Conservation (phyloP, 495 filamentous ascomycete species). For the Saxispiralis lemnorum region DNA sequence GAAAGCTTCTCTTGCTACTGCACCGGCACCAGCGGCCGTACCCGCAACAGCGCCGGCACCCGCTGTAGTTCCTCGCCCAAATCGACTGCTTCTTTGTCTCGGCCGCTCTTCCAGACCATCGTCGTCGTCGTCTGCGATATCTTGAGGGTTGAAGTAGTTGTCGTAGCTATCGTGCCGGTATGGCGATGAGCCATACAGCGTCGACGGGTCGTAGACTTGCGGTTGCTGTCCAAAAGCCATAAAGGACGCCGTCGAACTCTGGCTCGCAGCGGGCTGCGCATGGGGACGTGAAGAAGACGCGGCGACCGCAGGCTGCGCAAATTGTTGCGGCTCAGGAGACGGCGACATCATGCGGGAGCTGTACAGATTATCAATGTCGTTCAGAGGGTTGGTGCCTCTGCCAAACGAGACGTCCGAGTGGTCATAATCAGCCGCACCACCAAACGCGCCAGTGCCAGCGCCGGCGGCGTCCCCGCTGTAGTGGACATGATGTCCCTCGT, state of each 20-base stretch:
- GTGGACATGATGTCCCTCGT: neutral
- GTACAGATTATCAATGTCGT: constrained; percentile 28
- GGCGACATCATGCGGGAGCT: constrained; percentile 1
- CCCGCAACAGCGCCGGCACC: constrained; percentile 23
- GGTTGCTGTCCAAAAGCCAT: neutral
- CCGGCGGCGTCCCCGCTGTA: constrained; percentile 35
- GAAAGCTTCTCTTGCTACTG: constrained; percentile 20
- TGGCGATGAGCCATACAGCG: neutral
- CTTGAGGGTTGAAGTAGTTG: constrained; percentile 52
- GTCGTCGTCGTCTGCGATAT: constrained; percentile 72
- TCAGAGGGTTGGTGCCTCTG: constrained; percentile 53
- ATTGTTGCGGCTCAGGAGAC: constrained; percentile 25
- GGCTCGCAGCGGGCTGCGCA: constrained; percentile 1
- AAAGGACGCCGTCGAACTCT: constrained; percentile 3
- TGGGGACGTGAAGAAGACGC: neutral
- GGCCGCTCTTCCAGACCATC: constrained; percentile 42
- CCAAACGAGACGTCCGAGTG: constrained; percentile 37
- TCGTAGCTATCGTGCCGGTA: constrained; percentile 22
- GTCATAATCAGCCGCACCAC: constrained; percentile 52
- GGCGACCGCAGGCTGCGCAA: constrained; percentile 1
- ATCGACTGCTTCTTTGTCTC: constrained; percentile 17
- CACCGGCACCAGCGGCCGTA: constrained; percentile 9
- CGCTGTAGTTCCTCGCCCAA: constrained; percentile 19
- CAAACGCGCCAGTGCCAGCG: constrained; percentile 55
- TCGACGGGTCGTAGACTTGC: constrained; percentile 14